Evolutionary conservation across 192 early-diverging fungal species (phyloP).

Genomic region (Pilaira anomala): DNA sequence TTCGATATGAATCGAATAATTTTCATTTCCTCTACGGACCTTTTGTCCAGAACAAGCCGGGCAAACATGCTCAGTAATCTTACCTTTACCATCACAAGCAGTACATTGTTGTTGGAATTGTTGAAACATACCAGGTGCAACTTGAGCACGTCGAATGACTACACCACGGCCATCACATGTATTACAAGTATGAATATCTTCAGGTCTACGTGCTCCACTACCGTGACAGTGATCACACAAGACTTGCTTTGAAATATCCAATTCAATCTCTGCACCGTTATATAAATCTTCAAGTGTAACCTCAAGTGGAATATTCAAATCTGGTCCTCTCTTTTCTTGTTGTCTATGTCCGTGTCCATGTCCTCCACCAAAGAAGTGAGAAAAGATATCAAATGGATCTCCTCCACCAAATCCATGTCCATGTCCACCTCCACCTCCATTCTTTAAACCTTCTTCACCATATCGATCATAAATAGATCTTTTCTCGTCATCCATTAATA

Average conservation of each 20-base stretch:
- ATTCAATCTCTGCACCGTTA: constrained; percentile 75
- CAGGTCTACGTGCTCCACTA: constrained; percentile 77
- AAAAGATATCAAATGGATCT: constrained; percentile 98
- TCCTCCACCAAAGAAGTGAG: constrained; percentile 78
- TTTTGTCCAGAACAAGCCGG: constrained; percentile 43
- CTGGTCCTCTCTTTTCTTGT: constrained; percentile 79
- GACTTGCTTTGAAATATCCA: constrained; percentile 67
- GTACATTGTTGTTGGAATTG: constrained; percentile 94
- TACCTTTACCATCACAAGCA: constrained; percentile 78
- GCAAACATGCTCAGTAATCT: neutral
- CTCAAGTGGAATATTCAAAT: constrained; percentile 70
- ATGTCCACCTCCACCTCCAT: constrained; percentile 54
- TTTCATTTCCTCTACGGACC: constrained; percentile 79
- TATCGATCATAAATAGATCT: constrained; percentile 91
- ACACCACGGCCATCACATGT: constrained; percentile 80
- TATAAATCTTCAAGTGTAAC: constrained; percentile 93
- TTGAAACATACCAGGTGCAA: constrained; percentile 93
- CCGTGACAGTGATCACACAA: constrained; percentile 93
- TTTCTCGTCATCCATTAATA: constrained; percentile 92
- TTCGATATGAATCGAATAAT: constrained; percentile 75
- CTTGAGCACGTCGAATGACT: constrained; percentile 74
- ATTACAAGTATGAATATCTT: constrained; percentile 82
- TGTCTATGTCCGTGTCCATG: neutral
- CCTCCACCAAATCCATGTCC: constrained; percentile 56
- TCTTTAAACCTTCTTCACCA: constrained; percentile 94